Evolutionary conservation across 345 rosid genomes (phyloP).

Genomic region (Lumnitzera littorea): DNA sequence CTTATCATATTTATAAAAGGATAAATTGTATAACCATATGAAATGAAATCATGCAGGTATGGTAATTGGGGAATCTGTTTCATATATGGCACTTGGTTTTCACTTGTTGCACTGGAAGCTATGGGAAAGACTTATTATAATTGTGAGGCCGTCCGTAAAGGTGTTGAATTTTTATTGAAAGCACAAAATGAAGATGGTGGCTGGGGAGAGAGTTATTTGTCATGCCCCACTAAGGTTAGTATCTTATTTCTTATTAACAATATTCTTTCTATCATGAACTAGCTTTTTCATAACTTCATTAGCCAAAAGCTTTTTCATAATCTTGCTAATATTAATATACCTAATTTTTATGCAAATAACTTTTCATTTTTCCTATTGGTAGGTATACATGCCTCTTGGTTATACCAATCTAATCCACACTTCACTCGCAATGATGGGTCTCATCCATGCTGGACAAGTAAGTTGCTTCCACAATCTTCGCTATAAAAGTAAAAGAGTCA

Average conservation of each 20-base stretch:
- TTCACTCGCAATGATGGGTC: constrained; percentile 50
- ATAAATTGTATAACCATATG: background rate
- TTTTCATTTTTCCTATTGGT: background rate
- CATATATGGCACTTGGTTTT: constrained; percentile 44
- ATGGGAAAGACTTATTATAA: constrained; percentile 36
- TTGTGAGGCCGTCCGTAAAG: constrained; percentile 28
- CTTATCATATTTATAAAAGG: too few species aligned
- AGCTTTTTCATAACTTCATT: too few species aligned
- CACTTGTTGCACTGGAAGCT: constrained; percentile 34
- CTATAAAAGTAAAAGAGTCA: too few species aligned
- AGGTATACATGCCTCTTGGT: constrained; percentile 38
- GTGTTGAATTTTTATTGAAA: constrained; percentile 31
- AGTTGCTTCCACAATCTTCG: background rate
- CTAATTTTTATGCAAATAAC: too few species aligned
- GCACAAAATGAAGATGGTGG: constrained; percentile 47
- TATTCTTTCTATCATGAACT: too few species aligned
- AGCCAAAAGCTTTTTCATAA: too few species aligned
- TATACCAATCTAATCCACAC: constrained; percentile 55
- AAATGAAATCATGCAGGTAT: constrained; percentile 15
- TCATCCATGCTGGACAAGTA: constrained; percentile 48
- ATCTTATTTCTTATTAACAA: background rate
- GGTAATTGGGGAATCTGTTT: constrained; percentile 61
- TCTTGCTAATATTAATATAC: too few species aligned
- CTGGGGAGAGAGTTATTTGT: constrained; percentile 54
- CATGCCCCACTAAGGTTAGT: constrained; percentile 42